Base-by-base conservation (phyloP, 2,329 filamentous ascomycete genomes). In the Zymoseptoria brevis region DNA sequence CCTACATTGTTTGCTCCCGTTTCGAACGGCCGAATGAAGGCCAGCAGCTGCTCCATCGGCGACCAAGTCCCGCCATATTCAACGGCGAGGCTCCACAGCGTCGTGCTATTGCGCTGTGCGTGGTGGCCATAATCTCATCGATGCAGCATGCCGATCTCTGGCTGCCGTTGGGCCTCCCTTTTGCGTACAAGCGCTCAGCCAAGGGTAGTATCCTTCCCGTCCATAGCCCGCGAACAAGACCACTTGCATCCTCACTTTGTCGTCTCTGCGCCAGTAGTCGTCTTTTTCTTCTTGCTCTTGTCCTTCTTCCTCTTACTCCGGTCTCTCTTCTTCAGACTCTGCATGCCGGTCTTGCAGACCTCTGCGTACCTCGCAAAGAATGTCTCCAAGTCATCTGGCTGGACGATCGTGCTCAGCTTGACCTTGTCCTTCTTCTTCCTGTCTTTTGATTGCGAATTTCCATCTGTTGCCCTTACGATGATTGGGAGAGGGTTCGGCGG, bases 301-400 rank as follows among this genome's bases (percentile, higher is more conserved):
- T 88, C 89, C 78, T 83, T 84, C 77, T 88, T 89, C 66, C 87
- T 86, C 81, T 90, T 93, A 75, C 88, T 96, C 71, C 91, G 83
- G 76, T 97, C 93, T 67, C 94, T 83, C 72, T 96, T 96, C 83
- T 96, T 97, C 76, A 99, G 73, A 7, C 87, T 86, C 54, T 83
- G 81, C 91, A 97, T 96, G 5, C 91, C 90, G 0, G 81, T 79
- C 78, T 96, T 96, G 76, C 92, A 96, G 2, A 91, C 81, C 66
- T 97, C 94, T 21, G 91, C 92, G 77, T 97, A 99, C 55, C 84
- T 81, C 29, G 79, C 77, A 73, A 91, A 99, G 71, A 99, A 99
- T 0, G 74, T 78, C 57, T 95, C 91, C 9, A 97, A 74, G 4
- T 87, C 84, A 59, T 87, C 83, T 0, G 88, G 84, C 57, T 87